These are phyloP conservation scores for Yarrowia sp. DNA, from an alignment of 805 yeast genomes.

Conservation along the genomic window DNA sequence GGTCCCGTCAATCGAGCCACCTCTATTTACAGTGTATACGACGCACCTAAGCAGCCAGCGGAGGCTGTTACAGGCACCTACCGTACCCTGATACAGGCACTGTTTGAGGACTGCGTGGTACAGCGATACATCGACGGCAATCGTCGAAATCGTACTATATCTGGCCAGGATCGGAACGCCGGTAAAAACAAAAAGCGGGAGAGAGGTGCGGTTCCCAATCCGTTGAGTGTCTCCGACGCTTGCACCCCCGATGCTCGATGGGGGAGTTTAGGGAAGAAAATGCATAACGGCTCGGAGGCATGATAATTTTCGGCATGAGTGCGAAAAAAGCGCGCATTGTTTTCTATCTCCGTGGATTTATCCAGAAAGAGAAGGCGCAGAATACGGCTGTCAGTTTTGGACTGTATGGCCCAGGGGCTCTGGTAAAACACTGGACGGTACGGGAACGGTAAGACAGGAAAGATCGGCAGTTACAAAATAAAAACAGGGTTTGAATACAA, in stretches of 20 bases:
- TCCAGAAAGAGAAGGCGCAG: neutral
- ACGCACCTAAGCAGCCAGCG: neutral
- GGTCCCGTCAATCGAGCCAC: conserved; percentile 6
- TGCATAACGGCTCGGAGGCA: conserved; percentile 1
- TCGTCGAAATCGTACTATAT: no score
- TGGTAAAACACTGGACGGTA: neutral
- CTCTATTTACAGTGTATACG: neutral
- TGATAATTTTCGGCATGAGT: neutral
- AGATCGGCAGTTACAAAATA: conserved; percentile 22
- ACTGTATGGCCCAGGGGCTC: neutral
- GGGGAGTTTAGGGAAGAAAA: neutral
- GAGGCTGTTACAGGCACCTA: neutral
- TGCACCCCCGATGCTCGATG: neutral
- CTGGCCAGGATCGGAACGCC: neutral
- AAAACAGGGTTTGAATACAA: neutral
- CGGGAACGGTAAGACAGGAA: conserved; percentile 15
- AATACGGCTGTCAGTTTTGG: neutral
- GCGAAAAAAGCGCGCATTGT: neutral
- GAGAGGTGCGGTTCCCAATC: neutral
- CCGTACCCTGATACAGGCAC: neutral
- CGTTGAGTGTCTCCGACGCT: neutral
- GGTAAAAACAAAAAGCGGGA: neutral
- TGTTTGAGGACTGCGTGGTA: neutral
- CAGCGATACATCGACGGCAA: neutral
- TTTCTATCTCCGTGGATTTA: neutral